Evolutionary conservation across 2,329 filamentous ascomycete species (phyloP).

Genomic region (Coniella vitis): DNA sequence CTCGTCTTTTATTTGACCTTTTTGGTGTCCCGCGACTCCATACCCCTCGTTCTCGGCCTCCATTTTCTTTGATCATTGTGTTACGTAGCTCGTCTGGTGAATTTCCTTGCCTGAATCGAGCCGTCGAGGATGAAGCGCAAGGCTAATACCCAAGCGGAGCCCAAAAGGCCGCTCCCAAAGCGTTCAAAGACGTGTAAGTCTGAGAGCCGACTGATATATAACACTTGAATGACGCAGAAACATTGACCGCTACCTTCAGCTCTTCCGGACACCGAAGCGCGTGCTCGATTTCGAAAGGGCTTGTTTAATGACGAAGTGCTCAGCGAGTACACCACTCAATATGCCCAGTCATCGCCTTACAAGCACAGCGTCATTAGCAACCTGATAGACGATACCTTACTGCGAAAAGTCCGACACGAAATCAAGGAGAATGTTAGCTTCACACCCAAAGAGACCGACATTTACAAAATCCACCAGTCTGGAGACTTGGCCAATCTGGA

Average conservation of each 20-base stretch:
- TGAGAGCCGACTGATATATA: neutral
- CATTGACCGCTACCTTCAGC: slow-evolving; percentile 34
- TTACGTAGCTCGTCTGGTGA: neutral
- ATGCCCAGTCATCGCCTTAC: slow-evolving; percentile 65
- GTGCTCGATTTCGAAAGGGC: slow-evolving; percentile 55
- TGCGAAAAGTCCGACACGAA: slow-evolving; percentile 81
- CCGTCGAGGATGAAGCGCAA: slow-evolving; percentile 52
- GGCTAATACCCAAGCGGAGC: slow-evolving; percentile 39
- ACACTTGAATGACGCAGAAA: neutral
- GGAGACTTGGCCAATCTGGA: slow-evolving; percentile 96
- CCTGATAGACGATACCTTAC: slow-evolving; percentile 71
- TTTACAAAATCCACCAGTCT: slow-evolving; percentile 99
- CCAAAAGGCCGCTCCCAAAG: slow-evolving; percentile 43
- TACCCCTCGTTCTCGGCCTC: no score
- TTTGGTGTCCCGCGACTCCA: neutral
- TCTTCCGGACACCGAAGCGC: slow-evolving; percentile 42
- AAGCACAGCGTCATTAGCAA: slow-evolving; percentile 84
- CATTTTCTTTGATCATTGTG: no score
- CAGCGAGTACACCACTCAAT: slow-evolving; percentile 52
- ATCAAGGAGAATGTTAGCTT: slow-evolving; percentile 89
- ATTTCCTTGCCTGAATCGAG: slow-evolving; percentile 18
- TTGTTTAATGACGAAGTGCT: slow-evolving; percentile 57
- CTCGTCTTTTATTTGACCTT: neutral
- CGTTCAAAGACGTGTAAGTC: slow-evolving; percentile 43
- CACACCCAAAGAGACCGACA: slow-evolving; percentile 97